Base-by-base conservation (phyloP, 1,284 basidiomycete genomes). In the Apiotrichum sp. region DNA sequence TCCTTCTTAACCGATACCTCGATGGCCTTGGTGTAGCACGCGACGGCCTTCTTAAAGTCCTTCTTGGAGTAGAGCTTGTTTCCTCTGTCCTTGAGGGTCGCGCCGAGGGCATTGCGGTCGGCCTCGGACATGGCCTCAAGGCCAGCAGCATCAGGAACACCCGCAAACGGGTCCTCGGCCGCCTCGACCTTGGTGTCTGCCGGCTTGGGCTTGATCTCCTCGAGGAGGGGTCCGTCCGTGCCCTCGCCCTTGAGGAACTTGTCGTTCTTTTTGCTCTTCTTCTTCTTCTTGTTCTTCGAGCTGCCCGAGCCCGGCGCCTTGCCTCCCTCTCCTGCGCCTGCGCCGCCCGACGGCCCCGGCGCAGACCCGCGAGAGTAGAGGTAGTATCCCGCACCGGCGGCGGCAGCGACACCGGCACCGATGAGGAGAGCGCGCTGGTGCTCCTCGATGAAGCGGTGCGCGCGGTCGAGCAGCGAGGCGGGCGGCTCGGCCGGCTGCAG, bases 21-120 rank as follows among this genome's bases (percentile, higher is more conserved):
- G 64, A 98, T 96, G 32, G 96, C 95, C 71, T 88, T 87, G 33
- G 91, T 89, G 81, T 98, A 99, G 67, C 86, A 83, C 43, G 85
- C 82, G 50, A 87, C 86, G 8, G 96, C 96, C 49, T 81, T 80
- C 33, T 81, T 74, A 70, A 87, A 97, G 63, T 87, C 83, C 67
- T 86, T 87, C 57, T 81, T 80, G 64, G 86, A 83, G 80, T 98
- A 98, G 29, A 90, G 85, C 57, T 84, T 81, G 77, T 99, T 99
- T 50, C 96, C 96, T 69, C 85, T 83, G 38, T 85, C 82, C 77
- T 99, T 99, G 72, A 95, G 84, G 10, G 83, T 78, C 10, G 85
- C 84, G 6, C 93, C 93, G 42, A 86, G 78, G 62, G 82, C 81
- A 59, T 83, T 79, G 50, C 91, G 86, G 70, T 91, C 87, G 6